Evolutionary conservation across 2,329 filamentous ascomycete species (phyloP).

Genomic region (Blastomyces percursus): DNA sequence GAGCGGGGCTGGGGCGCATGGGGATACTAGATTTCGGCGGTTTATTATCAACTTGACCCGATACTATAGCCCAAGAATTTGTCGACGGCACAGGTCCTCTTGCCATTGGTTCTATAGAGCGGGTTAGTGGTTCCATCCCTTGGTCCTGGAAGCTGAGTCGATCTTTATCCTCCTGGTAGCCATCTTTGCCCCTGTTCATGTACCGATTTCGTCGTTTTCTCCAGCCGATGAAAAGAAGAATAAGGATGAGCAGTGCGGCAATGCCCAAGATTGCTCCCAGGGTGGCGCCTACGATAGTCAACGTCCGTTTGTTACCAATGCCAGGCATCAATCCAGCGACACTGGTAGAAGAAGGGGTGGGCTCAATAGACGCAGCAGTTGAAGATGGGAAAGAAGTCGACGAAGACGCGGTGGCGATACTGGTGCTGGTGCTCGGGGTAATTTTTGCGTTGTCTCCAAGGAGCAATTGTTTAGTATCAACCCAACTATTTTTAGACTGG

Average conservation of each 20-base stretch:
- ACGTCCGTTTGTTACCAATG: conserved; percentile 21
- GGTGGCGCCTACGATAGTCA: conserved; percentile 66
- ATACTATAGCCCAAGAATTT: conserved; percentile 32
- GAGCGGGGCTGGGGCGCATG: not conserved
- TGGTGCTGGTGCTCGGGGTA: conserved; percentile 17
- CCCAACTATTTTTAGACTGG: conserved; percentile 63
- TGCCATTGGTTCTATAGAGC: conserved; percentile 36
- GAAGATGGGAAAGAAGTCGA: not conserved
- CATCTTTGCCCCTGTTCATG: conserved; percentile 33
- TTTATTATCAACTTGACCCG: conserved; percentile 20
- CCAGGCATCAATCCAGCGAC: conserved; percentile 25
- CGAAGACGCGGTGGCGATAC: conserved; percentile 16
- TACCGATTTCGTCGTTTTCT: conserved; percentile 11
- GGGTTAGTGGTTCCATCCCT: conserved; percentile 34
- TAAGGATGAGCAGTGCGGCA: conserved; percentile 55
- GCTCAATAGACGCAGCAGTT: conserved; percentile 18
- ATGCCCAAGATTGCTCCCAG: conserved; percentile 71
- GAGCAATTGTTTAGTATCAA: conserved; percentile 58
- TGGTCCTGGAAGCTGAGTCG: conserved; percentile 36
- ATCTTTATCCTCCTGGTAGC: conserved; percentile 47
- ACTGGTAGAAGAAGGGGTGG: conserved; percentile 19
- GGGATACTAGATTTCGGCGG: not conserved
- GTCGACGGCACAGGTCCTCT: conserved; percentile 32
- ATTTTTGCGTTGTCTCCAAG: conserved; percentile 25
- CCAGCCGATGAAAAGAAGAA: conserved; percentile 49